Evolutionary conservation across 1,139 yeast species (phyloP), one percentile per base, ranked within the genome.

Genomic region (Spathaspora sp.): DNA sequence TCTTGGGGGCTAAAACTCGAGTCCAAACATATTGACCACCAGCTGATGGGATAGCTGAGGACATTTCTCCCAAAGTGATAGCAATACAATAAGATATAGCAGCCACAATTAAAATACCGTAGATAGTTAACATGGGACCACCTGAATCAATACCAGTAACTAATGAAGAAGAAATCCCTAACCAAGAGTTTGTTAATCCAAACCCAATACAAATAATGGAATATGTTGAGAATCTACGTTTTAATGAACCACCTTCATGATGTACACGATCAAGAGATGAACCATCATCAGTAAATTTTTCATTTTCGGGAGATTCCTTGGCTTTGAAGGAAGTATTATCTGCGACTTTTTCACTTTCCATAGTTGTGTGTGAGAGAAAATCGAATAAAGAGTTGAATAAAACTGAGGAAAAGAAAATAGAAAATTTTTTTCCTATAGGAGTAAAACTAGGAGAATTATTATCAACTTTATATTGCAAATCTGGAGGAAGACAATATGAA

Each of bases 111-210:
- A 84, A 66, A 54, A 83, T 82, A 56, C 89, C 89, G 56, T 82
- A 84, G 13, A 83, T 79, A 52, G 83, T 79, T 67, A 82, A 64
- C 70, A 83, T 67, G 9, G 89, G 88, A 26, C 89, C 89, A 52
- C 87, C 87, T 24, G 86, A 79, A 47, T 74, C 68, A 47, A 82
- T 81, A 57, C 86, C 85, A 17, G 86, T 79, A 47, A 81, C 72
- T 61, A 82, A 71, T 10, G 86, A 78, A 1, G 86, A 82, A 13
- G 85, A 80, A 46, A 52, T 48, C 38, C 56, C 54, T 16, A 81
- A 80, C 88, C 88, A 82, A 7, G 86, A 81, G 65, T 82, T 82
- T 24, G 89, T 83, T 47, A 84, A 64, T 20, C 87, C 87, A 56
- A 84, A 84, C 4, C 88, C 88, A 48, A 83, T 84, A 48, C 86